Percentiles rank a stretch among this genome's conserved stretches.
phyloP scores from a whole-genome alignment of 2,329 filamentous ascomycete species.

The Nemania diffusa region DNA sequence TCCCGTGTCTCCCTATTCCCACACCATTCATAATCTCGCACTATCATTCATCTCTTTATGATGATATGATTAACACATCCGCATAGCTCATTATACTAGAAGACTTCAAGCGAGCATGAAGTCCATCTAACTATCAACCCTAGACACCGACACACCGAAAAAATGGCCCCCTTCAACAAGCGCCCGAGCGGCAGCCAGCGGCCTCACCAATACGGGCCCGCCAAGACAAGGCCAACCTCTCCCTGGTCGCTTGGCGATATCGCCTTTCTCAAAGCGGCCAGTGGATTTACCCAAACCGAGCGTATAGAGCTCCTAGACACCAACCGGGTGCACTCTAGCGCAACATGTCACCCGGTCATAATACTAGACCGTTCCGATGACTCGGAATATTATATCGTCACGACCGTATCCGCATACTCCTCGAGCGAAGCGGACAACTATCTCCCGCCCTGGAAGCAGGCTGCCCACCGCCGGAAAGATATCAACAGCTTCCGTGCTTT shows the following conservation, averaged over 20 bases:
- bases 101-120: background rate
- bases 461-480: constrained; percentile 39
- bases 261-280: constrained; percentile 44
- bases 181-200: background rate
- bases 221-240: background rate
- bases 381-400: constrained; percentile 43
- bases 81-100: background rate
- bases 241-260: constrained; percentile 44
- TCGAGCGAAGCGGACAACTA: constrained; percentile 40
- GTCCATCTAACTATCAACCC: background rate
- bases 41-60: too few species aligned
- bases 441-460: constrained; percentile 49
- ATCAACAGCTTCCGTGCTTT: constrained; percentile 49
- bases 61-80: background rate
- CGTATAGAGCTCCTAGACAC: constrained; percentile 34
- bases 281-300: constrained; percentile 36
- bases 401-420: constrained; percentile 50
- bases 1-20: background rate
- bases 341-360: constrained; percentile 51
- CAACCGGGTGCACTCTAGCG: constrained; percentile 35
- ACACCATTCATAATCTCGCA: too few species aligned
- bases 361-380: constrained; percentile 42
- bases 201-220: background rate
- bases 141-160: background rate
- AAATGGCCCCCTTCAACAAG: background rate